Base-by-base conservation (phyloP, 306 rosid species). In the Lagenaria siceraria region DNA sequence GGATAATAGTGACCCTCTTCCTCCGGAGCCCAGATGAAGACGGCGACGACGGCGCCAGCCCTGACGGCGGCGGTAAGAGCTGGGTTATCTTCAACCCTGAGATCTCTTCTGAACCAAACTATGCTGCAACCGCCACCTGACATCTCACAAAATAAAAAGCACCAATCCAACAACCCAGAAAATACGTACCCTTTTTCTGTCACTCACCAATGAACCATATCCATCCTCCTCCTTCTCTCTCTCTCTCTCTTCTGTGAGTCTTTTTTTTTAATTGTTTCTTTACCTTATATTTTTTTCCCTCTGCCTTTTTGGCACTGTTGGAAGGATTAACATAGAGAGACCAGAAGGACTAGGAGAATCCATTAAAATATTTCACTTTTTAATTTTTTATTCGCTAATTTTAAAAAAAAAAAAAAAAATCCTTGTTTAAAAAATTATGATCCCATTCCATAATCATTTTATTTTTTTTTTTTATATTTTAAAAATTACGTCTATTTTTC, bases 61-160 rank as follows among this genome's bases (percentile, higher is more conserved):
- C 99, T 86, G 8, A 96, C 97, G 55, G 93, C 99, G 52, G 99
- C 99, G 0, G 89, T 86, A 10, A 96, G 82, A 36, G 99, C 99
- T 33, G 99, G 96, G 72, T 96, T 96, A 84, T 96, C 99, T 72
- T 92, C 99, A 2, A 96, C 78, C 80, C 99, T 92, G 87, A 96
- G 97, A 90, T 96, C 99, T 81, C 99, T 90, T 80, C 99, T 96
- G 88, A 96, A 92, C 99, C 99, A 96, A 36, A 96, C 98, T 84
- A 96, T 91, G 81, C 96, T 96, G 82, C 99, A 90, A 27, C 99
- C 97, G 42, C 97, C 96, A 69, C 93, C 85, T 83, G 98, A 86
- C 97, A 92, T 92, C 85, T 82, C 87, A 80, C 51, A 53, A 19
- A 40, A 62, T 24, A 33, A 69, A 43, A 56, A 14, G 7, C 12